Evolutionary conservation across 2,329 filamentous ascomycete species (phyloP), one percentile per base, ranked within the genome.

Genomic region (Fusarium torreyae): DNA sequence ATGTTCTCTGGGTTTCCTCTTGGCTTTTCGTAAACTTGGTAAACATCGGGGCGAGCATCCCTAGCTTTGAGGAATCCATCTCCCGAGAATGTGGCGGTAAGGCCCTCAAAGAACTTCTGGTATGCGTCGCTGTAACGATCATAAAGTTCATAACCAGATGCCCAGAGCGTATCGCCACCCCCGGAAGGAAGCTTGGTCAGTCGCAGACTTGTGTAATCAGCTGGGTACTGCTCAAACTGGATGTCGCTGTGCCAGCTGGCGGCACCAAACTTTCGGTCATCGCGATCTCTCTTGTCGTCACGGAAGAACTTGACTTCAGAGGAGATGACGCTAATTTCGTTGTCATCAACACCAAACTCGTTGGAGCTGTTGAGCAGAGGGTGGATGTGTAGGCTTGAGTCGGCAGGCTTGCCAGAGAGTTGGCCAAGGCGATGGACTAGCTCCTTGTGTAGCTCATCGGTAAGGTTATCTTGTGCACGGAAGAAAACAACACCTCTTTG

Each of bases 401-500:
- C 82, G 0, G 80, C 68, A 0, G 90, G 89, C 61, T 87, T 88
- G 42, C 88, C 88, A 1, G 85, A 82, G 11, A 91, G 80, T 70
- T 87, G 80, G 10, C 90, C 89, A 3, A 92, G 82, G 1, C 84
- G 82, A 14, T 88, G 82, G 34, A 87, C 85, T 1, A 92, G 79
- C 24, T 84, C 77, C 77, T 91, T 91, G 71, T 89, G 88, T 7
- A 88, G 81, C 0, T 87, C 86, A 68, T 89, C 85, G 68, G 82
- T 83, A 7, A 90, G 77, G 66, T 85, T 81, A 71, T 88, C 80
- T 64, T 91, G 89, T 11, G 83, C 81, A 15, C 89, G 85, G 76
- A 91, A 89, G 77, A 91, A 90, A 40, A 91, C 88, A 3, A 91
- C 89, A 2, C 88, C 88, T 15, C 89, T 83, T 66, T 87, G 84